Percentiles rank a stretch among this genome's conserved stretches.
These are phyloP conservation scores for Endocladia muricata DNA, from an alignment of 31 red algal species.

Conservation along the genomic window DNA sequence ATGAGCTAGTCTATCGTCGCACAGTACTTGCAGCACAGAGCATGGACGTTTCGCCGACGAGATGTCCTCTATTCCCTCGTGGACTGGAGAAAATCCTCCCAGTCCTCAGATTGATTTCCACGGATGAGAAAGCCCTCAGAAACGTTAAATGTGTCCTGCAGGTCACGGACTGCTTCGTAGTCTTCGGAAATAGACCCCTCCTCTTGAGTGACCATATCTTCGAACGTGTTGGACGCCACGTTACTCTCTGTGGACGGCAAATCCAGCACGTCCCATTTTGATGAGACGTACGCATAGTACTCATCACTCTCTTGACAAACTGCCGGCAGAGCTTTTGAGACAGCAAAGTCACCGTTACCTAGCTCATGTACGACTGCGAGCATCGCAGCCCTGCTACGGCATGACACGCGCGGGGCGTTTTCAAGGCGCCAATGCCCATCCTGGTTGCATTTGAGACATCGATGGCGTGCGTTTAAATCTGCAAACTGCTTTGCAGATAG, in stretches of 20 bases:
- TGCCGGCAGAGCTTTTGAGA: neutral
- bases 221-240: neutral
- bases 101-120: neutral
- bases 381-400: neutral
- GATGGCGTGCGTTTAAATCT: too few relatives aligned
- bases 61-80: neutral
- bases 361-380: neutral
- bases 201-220: neutral
- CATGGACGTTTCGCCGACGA: neutral
- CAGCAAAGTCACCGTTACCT: neutral
- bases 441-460: neutral
- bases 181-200: neutral
- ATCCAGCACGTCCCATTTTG: neutral
- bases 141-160: neutral
- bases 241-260: neutral
- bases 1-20: too few relatives aligned
- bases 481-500: too few relatives aligned
- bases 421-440: neutral
- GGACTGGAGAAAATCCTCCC: neutral
- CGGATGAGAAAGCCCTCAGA: neutral
- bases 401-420: neutral
- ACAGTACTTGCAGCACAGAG: too few relatives aligned
- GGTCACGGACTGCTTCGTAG: neutral
- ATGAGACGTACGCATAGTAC: neutral
- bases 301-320: neutral